A percentile compares a stretch with the other conserved stretches of the same genome.
These are phyloP conservation scores for Agaricus blazei DNA, from an alignment of 768 basidiomycete species.

Conservation along the genomic window DNA sequence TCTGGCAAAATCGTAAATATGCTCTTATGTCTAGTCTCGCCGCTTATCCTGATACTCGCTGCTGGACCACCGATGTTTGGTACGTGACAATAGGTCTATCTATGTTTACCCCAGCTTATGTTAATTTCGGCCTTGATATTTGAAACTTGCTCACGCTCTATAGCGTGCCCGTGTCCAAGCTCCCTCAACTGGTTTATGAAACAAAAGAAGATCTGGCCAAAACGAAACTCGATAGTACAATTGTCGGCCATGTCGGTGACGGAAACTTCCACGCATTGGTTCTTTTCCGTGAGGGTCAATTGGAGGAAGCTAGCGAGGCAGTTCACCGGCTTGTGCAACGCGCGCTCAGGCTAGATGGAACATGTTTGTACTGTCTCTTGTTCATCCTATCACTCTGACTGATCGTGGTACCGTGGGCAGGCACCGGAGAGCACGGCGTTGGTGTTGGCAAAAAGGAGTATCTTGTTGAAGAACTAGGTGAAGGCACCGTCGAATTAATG, in stretches of 20 bases:
- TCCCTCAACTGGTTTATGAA: conserved; percentile 68
- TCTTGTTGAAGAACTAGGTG: conserved; percentile 77
- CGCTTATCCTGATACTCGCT: conserved; percentile 54
- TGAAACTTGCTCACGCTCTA: neutral
- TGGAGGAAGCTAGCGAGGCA: conserved; percentile 46
- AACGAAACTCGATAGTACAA: conserved; percentile 55
- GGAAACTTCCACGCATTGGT: conserved; percentile 56
- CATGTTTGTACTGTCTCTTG: conserved; percentile 43
- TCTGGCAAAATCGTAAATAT: conserved; percentile 88
- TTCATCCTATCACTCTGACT: neutral
- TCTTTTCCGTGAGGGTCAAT: conserved; percentile 53
- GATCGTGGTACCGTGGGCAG: conserved; percentile 25
- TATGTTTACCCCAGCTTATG: neutral
- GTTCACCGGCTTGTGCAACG: conserved; percentile 69
- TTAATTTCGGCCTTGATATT: neutral
- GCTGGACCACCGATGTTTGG: conserved; percentile 93
- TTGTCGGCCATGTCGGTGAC: conserved; percentile 80
- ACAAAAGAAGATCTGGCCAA: conserved; percentile 72
- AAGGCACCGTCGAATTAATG: conserved; percentile 81
- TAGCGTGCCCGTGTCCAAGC: conserved; percentile 65
- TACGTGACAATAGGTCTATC: conserved; percentile 23
- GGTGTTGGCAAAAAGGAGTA: conserved; percentile 86
- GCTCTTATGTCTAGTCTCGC: conserved; percentile 69
- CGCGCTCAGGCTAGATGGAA: conserved; percentile 72
- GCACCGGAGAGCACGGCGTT: conserved; percentile 85